Conservation (phyloP, 345 rosid genomes). For the Brassica carinata region DNA sequence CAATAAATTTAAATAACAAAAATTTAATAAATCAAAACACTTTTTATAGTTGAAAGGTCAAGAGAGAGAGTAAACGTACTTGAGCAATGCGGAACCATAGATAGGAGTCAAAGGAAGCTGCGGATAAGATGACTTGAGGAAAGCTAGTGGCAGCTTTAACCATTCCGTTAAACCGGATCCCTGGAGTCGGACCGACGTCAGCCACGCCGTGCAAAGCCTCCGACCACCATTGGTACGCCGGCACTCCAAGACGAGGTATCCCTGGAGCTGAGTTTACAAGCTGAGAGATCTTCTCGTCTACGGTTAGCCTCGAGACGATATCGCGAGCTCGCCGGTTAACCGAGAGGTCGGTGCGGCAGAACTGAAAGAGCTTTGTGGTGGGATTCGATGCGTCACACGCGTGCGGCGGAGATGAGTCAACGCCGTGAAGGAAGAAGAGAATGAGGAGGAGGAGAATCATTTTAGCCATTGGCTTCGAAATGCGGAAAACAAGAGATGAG, state of each 20-base stretch:
- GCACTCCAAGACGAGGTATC: constrained; percentile 77
- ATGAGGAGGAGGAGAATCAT: neutral
- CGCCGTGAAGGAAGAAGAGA: neutral
- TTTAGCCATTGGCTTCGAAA: constrained; percentile 36
- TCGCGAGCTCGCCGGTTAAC: constrained; percentile 59
- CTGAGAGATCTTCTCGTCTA: constrained; percentile 83
- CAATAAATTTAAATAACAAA: neutral
- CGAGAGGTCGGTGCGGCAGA: constrained; percentile 63
- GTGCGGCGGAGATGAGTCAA: constrained; percentile 43
- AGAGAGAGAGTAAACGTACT: constrained; percentile 38
- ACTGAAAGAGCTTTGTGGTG: constrained; percentile 48
- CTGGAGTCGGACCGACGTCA: constrained; percentile 38
- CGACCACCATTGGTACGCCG: constrained; percentile 90
- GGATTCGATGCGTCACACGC: constrained; percentile 61
- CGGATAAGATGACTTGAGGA: constrained; percentile 83
- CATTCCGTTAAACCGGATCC: constrained; percentile 59
- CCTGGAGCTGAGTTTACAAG: constrained; percentile 71
- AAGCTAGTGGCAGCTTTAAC: constrained; percentile 78
- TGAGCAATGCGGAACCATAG: constrained; percentile 90
- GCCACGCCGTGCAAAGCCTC: constrained; percentile 90
- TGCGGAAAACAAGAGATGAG: neutral
- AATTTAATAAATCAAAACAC: neutral
- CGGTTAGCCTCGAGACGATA: constrained; percentile 66
- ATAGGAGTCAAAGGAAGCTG: constrained; percentile 72
- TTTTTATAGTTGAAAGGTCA: neutral